These are phyloP conservation scores for Priceomyces haplophilus DNA, from an alignment of 805 yeast genomes.

Conservation along the genomic window DNA sequence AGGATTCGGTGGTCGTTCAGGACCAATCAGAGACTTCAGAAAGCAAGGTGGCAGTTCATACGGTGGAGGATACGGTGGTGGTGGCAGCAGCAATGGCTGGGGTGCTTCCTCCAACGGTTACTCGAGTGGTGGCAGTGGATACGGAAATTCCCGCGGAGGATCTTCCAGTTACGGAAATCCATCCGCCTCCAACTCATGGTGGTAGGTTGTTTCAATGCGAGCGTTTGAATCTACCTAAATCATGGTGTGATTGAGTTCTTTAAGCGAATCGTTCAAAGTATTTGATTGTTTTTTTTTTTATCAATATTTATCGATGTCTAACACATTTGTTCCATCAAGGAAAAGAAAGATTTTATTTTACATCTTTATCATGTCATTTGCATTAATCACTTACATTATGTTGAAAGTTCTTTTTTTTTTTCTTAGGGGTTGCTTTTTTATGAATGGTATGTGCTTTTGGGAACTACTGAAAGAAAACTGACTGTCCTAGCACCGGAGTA, in stretches of 20 bases:
- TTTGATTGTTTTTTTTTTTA: slow-evolving; percentile 7
- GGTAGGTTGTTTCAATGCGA: slow-evolving; percentile 24
- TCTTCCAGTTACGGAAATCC: slow-evolving; percentile 35
- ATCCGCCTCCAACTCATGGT: slow-evolving; percentile 38
- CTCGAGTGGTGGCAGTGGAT: slow-evolving; percentile 10
- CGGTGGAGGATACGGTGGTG: slow-evolving; percentile 30
- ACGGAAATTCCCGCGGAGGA: slow-evolving; percentile 14
- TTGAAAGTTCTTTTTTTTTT: slow-evolving; percentile 15
- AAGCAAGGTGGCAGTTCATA: slow-evolving; percentile 40
- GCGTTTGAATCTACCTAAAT: not conserved
- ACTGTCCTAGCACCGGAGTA: too few relatives aligned
- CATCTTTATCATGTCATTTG: slow-evolving; percentile 13
- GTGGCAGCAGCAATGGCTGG: slow-evolving; percentile 23
- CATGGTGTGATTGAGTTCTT: not conserved
- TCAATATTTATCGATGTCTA: slow-evolving; percentile 22
- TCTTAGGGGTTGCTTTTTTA: slow-evolving; percentile 12
- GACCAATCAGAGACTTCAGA: slow-evolving; percentile 51
- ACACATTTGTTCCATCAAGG: slow-evolving; percentile 17
- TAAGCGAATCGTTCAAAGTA: not conserved
- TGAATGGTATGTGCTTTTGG: slow-evolving; percentile 5
- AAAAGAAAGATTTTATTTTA: slow-evolving; percentile 16
- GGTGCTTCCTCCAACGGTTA: slow-evolving; percentile 16
- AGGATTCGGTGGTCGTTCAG: slow-evolving; percentile 48
- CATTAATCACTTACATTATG: slow-evolving; percentile 23
- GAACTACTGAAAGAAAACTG: too few relatives aligned